Evolutionary conservation across 192 early-diverging fungal genomes (phyloP).

Genomic region (Physocladia obscura): DNA sequence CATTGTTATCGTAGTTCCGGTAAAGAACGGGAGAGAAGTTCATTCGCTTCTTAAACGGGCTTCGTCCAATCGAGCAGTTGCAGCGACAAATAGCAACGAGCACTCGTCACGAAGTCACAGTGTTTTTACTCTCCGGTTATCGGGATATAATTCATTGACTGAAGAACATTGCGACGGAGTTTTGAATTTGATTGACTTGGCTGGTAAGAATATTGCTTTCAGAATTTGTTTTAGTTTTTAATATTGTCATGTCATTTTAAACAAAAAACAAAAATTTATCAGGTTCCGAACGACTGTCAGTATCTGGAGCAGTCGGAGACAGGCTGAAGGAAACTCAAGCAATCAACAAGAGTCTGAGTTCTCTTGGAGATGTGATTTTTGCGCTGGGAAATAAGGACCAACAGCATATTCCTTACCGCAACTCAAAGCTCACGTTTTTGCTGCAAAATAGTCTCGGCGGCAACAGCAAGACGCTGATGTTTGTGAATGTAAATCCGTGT

Average conservation of each 20-base stretch:
- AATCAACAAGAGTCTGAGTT: constrained; percentile 94
- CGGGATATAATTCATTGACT: constrained; percentile 72
- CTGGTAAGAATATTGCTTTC: constrained; percentile 51
- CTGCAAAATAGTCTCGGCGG: constrained; percentile 74
- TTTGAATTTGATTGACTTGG: constrained; percentile 92
- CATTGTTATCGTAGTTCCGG: constrained; percentile 41
- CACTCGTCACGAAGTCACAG: constrained; percentile 91
- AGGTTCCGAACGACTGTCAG: constrained; percentile 76
- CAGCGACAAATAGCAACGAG: constrained; percentile 90
- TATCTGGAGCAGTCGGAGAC: constrained; percentile 82
- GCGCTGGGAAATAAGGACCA: constrained; percentile 72
- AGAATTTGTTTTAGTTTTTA: constrained; percentile 8
- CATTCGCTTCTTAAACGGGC: constrained; percentile 72
- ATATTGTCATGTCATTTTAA: too few relatives aligned
- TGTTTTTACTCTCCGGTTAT: constrained; percentile 84
- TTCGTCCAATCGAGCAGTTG: constrained; percentile 81
- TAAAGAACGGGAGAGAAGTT: constrained; percentile 75
- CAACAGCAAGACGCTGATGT: constrained; percentile 97
- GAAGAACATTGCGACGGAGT: constrained; percentile 71
- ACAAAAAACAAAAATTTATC: too few relatives aligned
- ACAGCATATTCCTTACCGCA: constrained; percentile 86
- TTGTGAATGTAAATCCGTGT: constrained; percentile 93
- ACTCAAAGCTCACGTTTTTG: constrained; percentile 84
- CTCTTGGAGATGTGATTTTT: constrained; percentile 87
- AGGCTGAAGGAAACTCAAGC: constrained; percentile 88